These are phyloP conservation scores for Cytospora paraplurivora DNA, from an alignment of 2,329 filamentous ascomycete species.

Conservation along the genomic window DNA sequence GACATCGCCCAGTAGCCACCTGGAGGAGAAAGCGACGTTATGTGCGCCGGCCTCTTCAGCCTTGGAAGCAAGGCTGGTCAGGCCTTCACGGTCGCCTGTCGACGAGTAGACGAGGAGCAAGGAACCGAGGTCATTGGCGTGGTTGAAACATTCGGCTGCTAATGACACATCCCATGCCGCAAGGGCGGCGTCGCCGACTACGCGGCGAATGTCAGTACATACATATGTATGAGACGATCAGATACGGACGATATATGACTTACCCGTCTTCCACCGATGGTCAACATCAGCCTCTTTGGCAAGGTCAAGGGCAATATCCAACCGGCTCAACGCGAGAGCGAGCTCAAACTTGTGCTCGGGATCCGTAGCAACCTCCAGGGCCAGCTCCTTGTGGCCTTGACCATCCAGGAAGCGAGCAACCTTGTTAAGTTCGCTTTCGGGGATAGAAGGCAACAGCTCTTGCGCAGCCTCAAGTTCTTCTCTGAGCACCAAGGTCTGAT, in stretches of 20 bases:
- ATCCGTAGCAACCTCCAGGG: slow-evolving; percentile 91
- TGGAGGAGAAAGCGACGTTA: slow-evolving; percentile 89
- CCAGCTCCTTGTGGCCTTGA: slow-evolving; percentile 94
- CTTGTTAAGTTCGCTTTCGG: slow-evolving; percentile 94
- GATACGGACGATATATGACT: neutral
- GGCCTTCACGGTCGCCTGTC: slow-evolving; percentile 74
- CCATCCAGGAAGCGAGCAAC: slow-evolving; percentile 97
- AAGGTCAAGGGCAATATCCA: slow-evolving; percentile 83
- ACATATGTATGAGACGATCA: no score
- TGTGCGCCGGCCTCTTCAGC: slow-evolving; percentile 78
- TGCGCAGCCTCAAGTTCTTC: slow-evolving; percentile 90
- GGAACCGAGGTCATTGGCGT: slow-evolving; percentile 88
- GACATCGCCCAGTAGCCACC: slow-evolving; percentile 85
- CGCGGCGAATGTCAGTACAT: slow-evolving; percentile 2
- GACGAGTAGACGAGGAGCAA: slow-evolving; percentile 86
- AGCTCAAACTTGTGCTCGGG: slow-evolving; percentile 96
- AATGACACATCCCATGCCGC: slow-evolving; percentile 82
- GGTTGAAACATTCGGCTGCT: slow-evolving; percentile 89
- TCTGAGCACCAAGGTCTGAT: slow-evolving; percentile 92
- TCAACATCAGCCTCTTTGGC: slow-evolving; percentile 83
- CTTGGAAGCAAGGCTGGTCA: slow-evolving; percentile 71
- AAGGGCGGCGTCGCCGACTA: slow-evolving; percentile 86
- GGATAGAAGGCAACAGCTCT: slow-evolving; percentile 81
- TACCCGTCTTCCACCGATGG: slow-evolving; percentile 89
- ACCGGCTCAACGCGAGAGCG: slow-evolving; percentile 77